A percentile compares a stretch with the other conserved stretches of the same genome.
Evolutionary conservation across 2,329 filamentous ascomycete species (phyloP).

Genomic region (Metarhizium rileyi): DNA sequence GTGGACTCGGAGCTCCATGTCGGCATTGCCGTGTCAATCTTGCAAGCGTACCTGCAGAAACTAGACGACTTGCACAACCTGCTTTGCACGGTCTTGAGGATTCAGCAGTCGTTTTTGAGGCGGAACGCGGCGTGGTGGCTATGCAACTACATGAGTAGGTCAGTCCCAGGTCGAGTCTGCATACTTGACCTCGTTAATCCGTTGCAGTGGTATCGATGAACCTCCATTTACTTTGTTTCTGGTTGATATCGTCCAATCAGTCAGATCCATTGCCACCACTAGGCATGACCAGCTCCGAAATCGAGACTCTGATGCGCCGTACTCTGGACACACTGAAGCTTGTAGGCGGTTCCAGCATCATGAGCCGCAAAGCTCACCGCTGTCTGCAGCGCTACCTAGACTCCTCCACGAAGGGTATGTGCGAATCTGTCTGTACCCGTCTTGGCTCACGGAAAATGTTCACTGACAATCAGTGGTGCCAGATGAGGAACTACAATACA

Average conservation of each 20-base stretch:
- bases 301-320: slow-evolving; percentile 8
- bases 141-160: slow-evolving; percentile 21
- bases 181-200: no score
- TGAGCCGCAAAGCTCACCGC: slow-evolving; percentile 15
- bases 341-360: slow-evolving; percentile 13
- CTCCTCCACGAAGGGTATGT: slow-evolving; percentile 5
- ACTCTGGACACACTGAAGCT: slow-evolving; percentile 10
- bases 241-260: slow-evolving; percentile 13
- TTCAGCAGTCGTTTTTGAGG: slow-evolving; percentile 14
- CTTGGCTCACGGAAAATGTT: neutral
- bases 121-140: slow-evolving; percentile 21
- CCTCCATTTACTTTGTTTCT: slow-evolving; percentile 18
- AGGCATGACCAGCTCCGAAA: slow-evolving; percentile 7
- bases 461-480: neutral
- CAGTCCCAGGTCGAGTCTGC: slow-evolving; percentile 2
- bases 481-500: neutral
- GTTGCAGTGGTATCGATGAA: slow-evolving; percentile 16
- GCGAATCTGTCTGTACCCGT: neutral
- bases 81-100: slow-evolving; percentile 10
- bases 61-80: slow-evolving; percentile 13
- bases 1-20: slow-evolving; percentile 7
- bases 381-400: slow-evolving; percentile 13
- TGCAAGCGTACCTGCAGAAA: slow-evolving; percentile 13
- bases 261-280: slow-evolving; percentile 4
- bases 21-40: slow-evolving; percentile 11